A percentile compares a stretch with the other conserved stretches of the same genome.
These are phyloP conservation scores for Truncatella angustata DNA, from an alignment of 2,329 filamentous ascomycete genomes.

Conservation along the genomic window DNA sequence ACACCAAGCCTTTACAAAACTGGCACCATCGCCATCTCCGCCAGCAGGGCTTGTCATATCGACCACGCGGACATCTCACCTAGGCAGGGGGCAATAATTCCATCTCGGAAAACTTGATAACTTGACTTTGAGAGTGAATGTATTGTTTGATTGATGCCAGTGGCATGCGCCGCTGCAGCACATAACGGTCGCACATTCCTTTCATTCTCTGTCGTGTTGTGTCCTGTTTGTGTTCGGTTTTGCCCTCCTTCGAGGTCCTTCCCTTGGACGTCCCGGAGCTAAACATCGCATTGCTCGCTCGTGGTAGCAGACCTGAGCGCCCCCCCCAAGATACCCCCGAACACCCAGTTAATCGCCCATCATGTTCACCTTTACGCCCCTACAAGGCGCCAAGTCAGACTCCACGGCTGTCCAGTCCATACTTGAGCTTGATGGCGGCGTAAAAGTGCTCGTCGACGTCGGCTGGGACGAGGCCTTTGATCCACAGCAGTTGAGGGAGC, in stretches of 20 bases:
- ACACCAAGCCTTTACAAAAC: no score
- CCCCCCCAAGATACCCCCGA: no score
- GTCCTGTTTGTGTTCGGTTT: not conserved
- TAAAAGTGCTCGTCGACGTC: slow-evolving; percentile 92
- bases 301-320: no score
- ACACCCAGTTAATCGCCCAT: no score
- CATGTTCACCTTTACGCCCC: slow-evolving; percentile 96
- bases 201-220: not conserved
- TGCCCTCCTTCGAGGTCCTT: not conserved
- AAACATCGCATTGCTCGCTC: not conserved
- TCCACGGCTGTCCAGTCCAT: slow-evolving; percentile 92
- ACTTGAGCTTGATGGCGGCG: slow-evolving; percentile 90
- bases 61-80: no score
- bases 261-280: not conserved
- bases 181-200: not conserved
- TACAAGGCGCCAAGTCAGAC: slow-evolving; percentile 86
- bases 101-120: no score
- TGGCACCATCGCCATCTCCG: no score
- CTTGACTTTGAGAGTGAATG: no score
- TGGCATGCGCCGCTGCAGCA: slow-evolving; percentile 12
- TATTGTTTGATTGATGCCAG: slow-evolving; percentile 10
- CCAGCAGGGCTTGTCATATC: no score
- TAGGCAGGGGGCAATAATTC: no score
- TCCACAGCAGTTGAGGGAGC: slow-evolving; percentile 73
- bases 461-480: slow-evolving; percentile 96